Base-by-base conservation (phyloP, 2,329 filamentous ascomycete species). In the Penicillium freii region DNA sequence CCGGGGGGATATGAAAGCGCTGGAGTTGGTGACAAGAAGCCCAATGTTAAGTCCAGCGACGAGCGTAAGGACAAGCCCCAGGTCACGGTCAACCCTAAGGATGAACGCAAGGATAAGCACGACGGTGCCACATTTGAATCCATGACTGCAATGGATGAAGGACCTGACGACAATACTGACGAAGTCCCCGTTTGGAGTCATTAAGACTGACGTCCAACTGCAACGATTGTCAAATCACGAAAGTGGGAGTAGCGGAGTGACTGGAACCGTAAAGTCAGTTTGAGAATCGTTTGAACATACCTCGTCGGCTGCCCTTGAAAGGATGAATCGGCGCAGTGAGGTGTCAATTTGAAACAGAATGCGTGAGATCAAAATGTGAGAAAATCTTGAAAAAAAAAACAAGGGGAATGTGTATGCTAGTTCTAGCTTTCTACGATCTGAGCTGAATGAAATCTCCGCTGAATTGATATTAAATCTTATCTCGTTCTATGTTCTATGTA, bases 381-480 rank as follows among this genome's bases (percentile, higher is more conserved):
- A 47, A 47, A 6, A 6, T 19, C 8, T 6, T 6, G n/a, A n/a
- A n/a, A 21, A 15, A 29, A 17, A 45, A 54, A 40, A 38, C 9
- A 54, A 31, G 36, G 23, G 38, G 52, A 25, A 36, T 23, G 52
- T 43, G 38, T 44, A 39, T 33, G 39, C 21, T 50, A 51, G 19
- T 13, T 43, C 11, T 25, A 29, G 36, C 29, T 23, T 25, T 13
- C 36, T 36, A 44, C 23, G 17, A 7, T 34, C n/a, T 27, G 29
- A 43, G 15, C 38, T 27, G 29, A 51, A 55, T 51, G 46, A 55
- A 50, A 44, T 46, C 51, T 46, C 27, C 36, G 36, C 51, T 23
- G 15, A 27, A 29, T 19, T 51, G 21, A 38, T 38, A 29, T 31
- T 4, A 31, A 19, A n/a, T 27, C 5, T 43, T 43, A n/a, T 42